Evolutionary conservation across 2,329 filamentous ascomycete genomes (phyloP), one percentile per base, ranked within the genome.

Genomic region (Fusarium sp.): DNA sequence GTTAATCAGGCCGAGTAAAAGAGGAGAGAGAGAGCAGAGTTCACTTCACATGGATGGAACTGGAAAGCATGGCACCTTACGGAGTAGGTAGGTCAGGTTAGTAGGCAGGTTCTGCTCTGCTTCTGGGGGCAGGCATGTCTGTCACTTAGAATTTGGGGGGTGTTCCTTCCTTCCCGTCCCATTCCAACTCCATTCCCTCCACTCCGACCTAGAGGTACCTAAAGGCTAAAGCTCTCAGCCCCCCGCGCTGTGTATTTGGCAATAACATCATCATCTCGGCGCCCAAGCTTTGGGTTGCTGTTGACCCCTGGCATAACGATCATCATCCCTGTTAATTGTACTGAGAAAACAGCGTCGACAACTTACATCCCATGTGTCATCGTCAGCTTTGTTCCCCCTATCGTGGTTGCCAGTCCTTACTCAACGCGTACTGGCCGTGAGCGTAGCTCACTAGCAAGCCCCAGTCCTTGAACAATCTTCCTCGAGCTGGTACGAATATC

Each of bases 181-280:
- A 45, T 62, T 54, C 55, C 62, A 56, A 56, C 55, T 68, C 70
- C 70, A 63, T 65, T 49, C 65, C 35, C 44, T 60, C 35, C 55
- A 50, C 49, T 48, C 53, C 50, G 51, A 52, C 44, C 54, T 62
- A 54, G 3, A 20, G 20, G 20, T 20, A 20, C 51, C 49, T 65
- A 72, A 61, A 51, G 28, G 9, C 49, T 65, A 72, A 61, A 51
- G 28, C 28, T 30, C 53, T 61, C 64, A 70, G 67, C 66, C 65
- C 64, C 70, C 65, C 59, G 67, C 61, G 52, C 47, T 61, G 55
- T 56, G 45, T 59, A 57, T 68, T 70, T 71, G 60, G 56, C 64
- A 70, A 73, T 57, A 73, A 71, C 70, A 72, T 73, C 71, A 73
- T 73, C 70, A 73, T 71, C 57, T 62, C 41, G 54, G 58, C 52